Conservation (phyloP, 139 green algal genomes). For the Asterochloris erici region DNA sequence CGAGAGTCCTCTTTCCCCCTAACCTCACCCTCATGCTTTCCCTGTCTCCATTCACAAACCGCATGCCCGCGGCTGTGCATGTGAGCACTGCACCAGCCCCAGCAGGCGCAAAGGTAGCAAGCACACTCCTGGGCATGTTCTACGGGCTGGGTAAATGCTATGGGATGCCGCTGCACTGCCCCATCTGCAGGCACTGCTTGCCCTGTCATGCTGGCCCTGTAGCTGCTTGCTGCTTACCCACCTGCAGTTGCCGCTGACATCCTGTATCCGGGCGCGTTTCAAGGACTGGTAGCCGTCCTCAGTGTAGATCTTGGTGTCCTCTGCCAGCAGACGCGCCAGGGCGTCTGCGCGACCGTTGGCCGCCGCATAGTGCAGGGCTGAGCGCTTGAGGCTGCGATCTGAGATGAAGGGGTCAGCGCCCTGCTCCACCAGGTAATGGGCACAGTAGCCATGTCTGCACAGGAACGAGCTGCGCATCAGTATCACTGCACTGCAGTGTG, state of each 20-base stretch:
- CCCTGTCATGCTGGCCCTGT: no score
- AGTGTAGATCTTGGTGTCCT: slow-evolving; percentile 22
- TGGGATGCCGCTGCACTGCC: no score
- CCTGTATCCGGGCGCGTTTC: slow-evolving; percentile 31
- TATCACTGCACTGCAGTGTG: no score
- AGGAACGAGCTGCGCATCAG: not conserved
- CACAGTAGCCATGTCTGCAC: slow-evolving; percentile 30
- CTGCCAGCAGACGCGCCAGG: slow-evolving; percentile 33
- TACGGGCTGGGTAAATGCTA: no score
- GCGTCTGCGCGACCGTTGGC: slow-evolving; percentile 23
- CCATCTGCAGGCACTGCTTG: no score
- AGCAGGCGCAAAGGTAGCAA: no score
- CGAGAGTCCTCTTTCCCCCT: no score
- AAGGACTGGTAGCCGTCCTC: slow-evolving; percentile 26
- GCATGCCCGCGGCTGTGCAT: no score
- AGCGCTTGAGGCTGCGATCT: slow-evolving; percentile 32
- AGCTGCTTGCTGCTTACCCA: not conserved
- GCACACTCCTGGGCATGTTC: no score
- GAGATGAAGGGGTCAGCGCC: slow-evolving; percentile 38
- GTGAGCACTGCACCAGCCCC: no score
- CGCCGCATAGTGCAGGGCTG: slow-evolving; percentile 47
- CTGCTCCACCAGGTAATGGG: slow-evolving; percentile 31
- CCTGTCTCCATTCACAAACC: no score
- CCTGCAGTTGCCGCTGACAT: slow-evolving; percentile 46
- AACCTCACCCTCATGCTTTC: no score